Evolutionary conservation across 1,284 basidiomycete genomes (phyloP).

Genomic region (Rhizoctonia solani): DNA sequence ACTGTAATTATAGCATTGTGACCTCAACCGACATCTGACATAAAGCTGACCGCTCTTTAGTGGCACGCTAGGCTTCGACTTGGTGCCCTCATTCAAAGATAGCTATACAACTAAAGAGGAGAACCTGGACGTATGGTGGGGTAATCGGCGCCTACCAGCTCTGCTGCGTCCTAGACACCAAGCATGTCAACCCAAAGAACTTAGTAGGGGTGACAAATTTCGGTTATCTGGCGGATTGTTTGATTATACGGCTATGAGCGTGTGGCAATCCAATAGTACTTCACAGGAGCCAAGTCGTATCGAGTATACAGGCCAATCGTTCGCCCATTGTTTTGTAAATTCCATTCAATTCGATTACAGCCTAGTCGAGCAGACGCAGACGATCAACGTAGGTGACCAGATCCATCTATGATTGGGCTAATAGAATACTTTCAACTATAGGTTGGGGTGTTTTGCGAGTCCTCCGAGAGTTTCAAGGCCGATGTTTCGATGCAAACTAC

Average conservation of each 20-base stretch:
- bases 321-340: slow-evolving; percentile 5
- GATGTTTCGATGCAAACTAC: slow-evolving; percentile 7
- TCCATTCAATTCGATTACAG: slow-evolving; percentile 5
- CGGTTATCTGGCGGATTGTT: slow-evolving; percentile 4
- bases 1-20: not conserved
- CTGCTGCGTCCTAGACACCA: not conserved
- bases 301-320: slow-evolving; percentile 20
- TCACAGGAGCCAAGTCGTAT: not conserved
- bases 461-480: not conserved
- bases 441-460: slow-evolving; percentile 4
- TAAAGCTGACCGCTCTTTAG: not conserved
- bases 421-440: not conserved
- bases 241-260: slow-evolving; percentile 17
- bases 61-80: slow-evolving; percentile 16
- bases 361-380: slow-evolving; percentile 3
- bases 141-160: not conserved
- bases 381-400: not conserved
- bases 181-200: slow-evolving; percentile 5
- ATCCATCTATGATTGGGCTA: not conserved
- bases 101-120: not conserved
- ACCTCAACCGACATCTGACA: not conserved
- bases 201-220: slow-evolving; percentile 15
- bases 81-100: slow-evolving; percentile 6
- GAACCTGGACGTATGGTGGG: not conserved
- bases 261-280: not conserved